Evolutionary conservation across 192 early-diverging fungal genomes (phyloP).

Genomic region (Thamnidium elegans): DNA sequence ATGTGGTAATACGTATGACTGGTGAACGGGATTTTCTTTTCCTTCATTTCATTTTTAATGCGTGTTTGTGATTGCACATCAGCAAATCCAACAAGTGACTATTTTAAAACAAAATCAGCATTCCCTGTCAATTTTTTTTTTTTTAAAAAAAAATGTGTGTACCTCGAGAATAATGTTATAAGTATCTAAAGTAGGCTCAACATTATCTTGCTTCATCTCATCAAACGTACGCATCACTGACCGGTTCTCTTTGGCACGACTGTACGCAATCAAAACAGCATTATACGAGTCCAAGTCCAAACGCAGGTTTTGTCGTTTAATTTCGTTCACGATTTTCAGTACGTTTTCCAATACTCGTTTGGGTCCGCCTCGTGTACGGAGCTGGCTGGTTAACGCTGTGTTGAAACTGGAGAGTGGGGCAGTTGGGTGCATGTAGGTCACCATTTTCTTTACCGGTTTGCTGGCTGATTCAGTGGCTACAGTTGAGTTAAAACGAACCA

Average conservation of each 20-base stretch:
- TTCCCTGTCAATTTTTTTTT: too few species aligned
- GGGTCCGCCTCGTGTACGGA: neutral
- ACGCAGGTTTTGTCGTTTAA: conserved; percentile 34
- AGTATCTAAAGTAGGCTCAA: conserved; percentile 33
- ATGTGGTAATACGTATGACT: conserved; percentile 38
- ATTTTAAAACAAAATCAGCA: too few species aligned
- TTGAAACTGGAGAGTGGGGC: conserved; percentile 10
- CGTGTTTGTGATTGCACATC: neutral
- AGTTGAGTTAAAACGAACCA: neutral
- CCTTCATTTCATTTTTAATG: conserved; percentile 20
- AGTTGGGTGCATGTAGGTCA: conserved; percentile 12
- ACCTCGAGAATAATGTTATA: conserved; percentile 44
- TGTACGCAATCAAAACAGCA: conserved; percentile 36
- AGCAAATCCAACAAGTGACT: conserved; percentile 4
- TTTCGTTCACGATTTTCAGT: conserved; percentile 17
- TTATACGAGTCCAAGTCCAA: conserved; percentile 42
- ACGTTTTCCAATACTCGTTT: neutral
- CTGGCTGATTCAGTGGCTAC: neutral
- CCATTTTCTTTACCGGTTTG: conserved; percentile 2
- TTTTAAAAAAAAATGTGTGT: neutral
- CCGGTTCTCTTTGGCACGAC: conserved; percentile 17
- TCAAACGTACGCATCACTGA: conserved; percentile 30
- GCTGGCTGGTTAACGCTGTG: neutral
- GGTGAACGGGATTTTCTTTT: conserved; percentile 16
- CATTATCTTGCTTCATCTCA: conserved; percentile 34